Conservation (phyloP, 352 stramenopile genomes). For the Aphanomyces stellatus region DNA sequence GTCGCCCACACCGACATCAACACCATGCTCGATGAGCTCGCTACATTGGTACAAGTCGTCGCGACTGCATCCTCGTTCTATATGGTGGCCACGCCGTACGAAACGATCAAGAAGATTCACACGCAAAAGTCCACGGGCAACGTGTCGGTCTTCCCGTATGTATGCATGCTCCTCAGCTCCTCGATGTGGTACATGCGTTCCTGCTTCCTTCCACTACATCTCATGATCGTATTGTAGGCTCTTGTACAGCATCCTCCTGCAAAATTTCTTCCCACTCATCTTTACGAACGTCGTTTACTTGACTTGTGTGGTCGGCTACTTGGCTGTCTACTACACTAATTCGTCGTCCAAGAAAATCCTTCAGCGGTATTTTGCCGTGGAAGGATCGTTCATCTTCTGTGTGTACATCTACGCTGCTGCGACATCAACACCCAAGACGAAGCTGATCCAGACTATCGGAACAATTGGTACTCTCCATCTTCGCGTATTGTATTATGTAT, state of each 20-base stretch:
- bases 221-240: not conserved
- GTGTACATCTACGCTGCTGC: not conserved
- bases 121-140: not conserved
- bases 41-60: not conserved
- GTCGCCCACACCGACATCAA: not conserved
- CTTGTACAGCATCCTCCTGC: conserved; percentile 10
- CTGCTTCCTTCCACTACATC: not conserved
- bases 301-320: not conserved
- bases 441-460: not conserved
- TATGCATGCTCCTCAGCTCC: not conserved
- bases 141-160: not conserved
- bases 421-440: no score
- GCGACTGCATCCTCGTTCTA: not conserved
- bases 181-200: not conserved
- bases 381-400: not conserved
- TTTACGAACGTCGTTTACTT: not conserved
- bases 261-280: conserved; percentile 4
- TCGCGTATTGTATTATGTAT: no score
- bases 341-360: not conserved
- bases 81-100: not conserved
- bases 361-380: not conserved
- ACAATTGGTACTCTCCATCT: not conserved
- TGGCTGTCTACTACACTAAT: not conserved
- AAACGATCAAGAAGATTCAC: not conserved
- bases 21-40: not conserved